phyloP scores from a whole-genome alignment of 2,329 filamentous ascomycete species.

The Boeremia lycopersici region DNA sequence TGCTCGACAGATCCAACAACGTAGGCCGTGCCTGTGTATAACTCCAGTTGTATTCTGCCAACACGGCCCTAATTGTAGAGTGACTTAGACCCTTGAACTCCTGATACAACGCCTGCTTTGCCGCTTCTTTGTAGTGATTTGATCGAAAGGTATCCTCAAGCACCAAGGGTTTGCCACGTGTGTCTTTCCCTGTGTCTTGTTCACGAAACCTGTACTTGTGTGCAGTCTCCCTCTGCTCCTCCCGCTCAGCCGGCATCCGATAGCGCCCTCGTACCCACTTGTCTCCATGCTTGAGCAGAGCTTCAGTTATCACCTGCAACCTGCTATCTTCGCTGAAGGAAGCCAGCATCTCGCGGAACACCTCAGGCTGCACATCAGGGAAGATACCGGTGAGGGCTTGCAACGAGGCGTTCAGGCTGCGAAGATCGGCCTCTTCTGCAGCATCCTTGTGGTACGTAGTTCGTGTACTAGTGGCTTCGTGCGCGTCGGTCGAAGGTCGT shows the following conservation, averaged over 20 bases:
- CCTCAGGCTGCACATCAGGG: constrained; percentile 79
- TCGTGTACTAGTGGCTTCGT: constrained; percentile 12
- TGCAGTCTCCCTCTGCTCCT: constrained; percentile 42
- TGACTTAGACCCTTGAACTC: constrained; percentile 78
- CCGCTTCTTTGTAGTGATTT: constrained; percentile 70
- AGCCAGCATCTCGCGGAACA: constrained; percentile 80
- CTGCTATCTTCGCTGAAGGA: constrained; percentile 78
- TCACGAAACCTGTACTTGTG: constrained; percentile 44
- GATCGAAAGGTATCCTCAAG: constrained; percentile 71
- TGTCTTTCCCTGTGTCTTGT: constrained; percentile 37
- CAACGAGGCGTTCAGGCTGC: constrained; percentile 72
- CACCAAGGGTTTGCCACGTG: constrained; percentile 53
- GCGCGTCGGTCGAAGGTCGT: constrained; percentile 19
- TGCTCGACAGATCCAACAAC: constrained; percentile 70
- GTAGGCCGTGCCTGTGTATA: constrained; percentile 75
- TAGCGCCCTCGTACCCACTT: constrained; percentile 73
- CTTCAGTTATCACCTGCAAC: constrained; percentile 77
- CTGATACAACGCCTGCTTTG: constrained; percentile 69
- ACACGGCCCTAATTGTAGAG: constrained; percentile 76
- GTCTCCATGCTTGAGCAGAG: constrained; percentile 72
- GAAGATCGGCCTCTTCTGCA: constrained; percentile 65
- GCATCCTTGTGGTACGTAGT: constrained; percentile 17
- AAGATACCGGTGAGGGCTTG: constrained; percentile 74
- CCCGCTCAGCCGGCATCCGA: constrained; percentile 43
- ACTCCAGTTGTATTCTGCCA: constrained; percentile 80